Conservation (phyloP, 2,329 filamentous ascomycete genomes). For the Pestalotiopsis sp. region DNA sequence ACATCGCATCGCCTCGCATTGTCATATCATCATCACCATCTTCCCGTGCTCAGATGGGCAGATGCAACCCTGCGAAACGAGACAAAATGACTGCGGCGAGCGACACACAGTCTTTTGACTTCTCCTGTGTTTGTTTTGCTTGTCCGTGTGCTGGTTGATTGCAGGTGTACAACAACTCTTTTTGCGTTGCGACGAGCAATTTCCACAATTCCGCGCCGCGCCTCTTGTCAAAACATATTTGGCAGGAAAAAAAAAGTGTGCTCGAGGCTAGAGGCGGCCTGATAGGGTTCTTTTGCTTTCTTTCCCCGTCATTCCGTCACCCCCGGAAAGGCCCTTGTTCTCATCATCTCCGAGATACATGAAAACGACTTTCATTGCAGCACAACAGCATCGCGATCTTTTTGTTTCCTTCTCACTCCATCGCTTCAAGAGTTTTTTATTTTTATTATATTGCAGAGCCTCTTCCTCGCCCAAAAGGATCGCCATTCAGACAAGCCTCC, state of each 20-base stretch:
- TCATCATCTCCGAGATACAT: slow-evolving; percentile 11
- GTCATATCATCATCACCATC: background rate
- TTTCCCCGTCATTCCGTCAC: background rate
- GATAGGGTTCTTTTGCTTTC: slow-evolving; percentile 6
- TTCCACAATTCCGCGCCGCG: slow-evolving; percentile 7
- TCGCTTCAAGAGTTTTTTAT: background rate
- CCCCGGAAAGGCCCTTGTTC: background rate
- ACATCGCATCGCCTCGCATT: background rate
- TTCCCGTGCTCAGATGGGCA: background rate
- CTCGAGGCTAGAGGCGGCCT: background rate
- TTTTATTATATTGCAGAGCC: background rate
- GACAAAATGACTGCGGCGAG: background rate
- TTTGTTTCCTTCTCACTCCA: background rate
- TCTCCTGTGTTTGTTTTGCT: background rate
- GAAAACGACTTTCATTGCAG: slow-evolving; percentile 1
- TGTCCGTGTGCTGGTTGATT: background rate
- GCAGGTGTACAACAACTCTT: background rate
- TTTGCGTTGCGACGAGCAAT: background rate
- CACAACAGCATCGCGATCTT: background rate
- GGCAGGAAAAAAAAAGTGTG: background rate
- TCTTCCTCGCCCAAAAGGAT: background rate
- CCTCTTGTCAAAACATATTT: background rate
- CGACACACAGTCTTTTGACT: background rate
- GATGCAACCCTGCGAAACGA: background rate
- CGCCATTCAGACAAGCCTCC: background rate